Evolutionary conservation across 1,284 basidiomycete genomes (phyloP).

Genomic region (Serendipita sp.): DNA sequence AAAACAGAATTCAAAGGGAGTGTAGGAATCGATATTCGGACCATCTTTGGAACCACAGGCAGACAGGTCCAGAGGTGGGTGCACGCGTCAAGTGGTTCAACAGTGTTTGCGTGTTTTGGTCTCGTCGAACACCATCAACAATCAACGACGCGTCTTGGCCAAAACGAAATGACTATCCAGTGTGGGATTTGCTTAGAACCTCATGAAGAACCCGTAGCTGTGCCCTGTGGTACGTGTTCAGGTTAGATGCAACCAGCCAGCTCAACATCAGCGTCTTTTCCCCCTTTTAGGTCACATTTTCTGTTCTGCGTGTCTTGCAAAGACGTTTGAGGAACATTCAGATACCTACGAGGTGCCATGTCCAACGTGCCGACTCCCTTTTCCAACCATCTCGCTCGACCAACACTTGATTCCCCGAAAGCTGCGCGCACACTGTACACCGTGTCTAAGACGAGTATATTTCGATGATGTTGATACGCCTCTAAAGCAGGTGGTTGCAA

Average conservation of each 20-base stretch:
- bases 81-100: neutral
- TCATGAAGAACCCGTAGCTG: neutral
- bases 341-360: constrained; percentile 1
- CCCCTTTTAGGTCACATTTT: neutral
- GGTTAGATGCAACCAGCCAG: neutral
- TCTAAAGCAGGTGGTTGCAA: neutral
- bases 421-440: neutral
- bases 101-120: neutral
- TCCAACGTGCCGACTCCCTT: neutral
- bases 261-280: neutral
- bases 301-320: neutral
- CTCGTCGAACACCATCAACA: neutral
- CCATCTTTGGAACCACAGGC: neutral
- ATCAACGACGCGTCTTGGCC: neutral
- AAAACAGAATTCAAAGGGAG: constrained; percentile 47
- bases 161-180: neutral
- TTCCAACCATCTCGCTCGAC: constrained; percentile 1
- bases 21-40: constrained; percentile 71
- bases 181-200: constrained; percentile 5
- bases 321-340: constrained; percentile 1
- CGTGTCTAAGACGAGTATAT: neutral
- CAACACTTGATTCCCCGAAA: neutral
- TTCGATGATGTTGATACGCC: neutral
- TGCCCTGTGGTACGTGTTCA: neutral
- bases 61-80: neutral